A percentile compares a stretch with the other conserved stretches of the same genome.
These are phyloP conservation scores for Diaporthe amygdali DNA, from an alignment of 2,329 filamentous ascomycete species.

Conservation along the genomic window DNA sequence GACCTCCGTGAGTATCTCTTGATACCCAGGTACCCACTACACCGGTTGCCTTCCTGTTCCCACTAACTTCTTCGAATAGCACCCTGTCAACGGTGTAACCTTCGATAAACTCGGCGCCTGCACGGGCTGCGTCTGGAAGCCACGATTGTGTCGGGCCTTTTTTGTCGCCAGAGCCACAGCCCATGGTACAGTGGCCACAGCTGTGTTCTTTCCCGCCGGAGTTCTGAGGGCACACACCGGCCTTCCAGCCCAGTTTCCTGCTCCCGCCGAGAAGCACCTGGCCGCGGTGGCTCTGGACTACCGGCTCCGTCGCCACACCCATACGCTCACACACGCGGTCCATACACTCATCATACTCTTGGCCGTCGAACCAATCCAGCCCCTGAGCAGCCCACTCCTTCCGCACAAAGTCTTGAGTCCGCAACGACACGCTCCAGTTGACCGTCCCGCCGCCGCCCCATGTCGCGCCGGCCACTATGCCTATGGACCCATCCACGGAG, in stretches of 20 bases:
- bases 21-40: slow-evolving; percentile 78
- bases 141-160: slow-evolving; percentile 79
- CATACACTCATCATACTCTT: slow-evolving; percentile 77
- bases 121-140: slow-evolving; percentile 78
- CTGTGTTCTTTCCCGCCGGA: slow-evolving; percentile 75
- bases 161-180: slow-evolving; percentile 73
- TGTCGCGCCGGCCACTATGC: slow-evolving; percentile 67
- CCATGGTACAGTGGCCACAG: slow-evolving; percentile 69
- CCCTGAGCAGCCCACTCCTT: slow-evolving; percentile 78
- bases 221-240: slow-evolving; percentile 78
- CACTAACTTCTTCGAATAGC: slow-evolving; percentile 63
- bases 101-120: slow-evolving; percentile 83
- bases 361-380: slow-evolving; percentile 75
- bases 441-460: slow-evolving; percentile 86
- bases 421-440: slow-evolving; percentile 74
- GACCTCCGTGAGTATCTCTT: slow-evolving; percentile 65
- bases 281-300: slow-evolving; percentile 78
- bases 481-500: slow-evolving; percentile 61
- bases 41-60: slow-evolving; percentile 66
- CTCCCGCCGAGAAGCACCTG: slow-evolving; percentile 76
- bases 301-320: slow-evolving; percentile 70
- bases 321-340: slow-evolving; percentile 81
- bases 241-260: slow-evolving; percentile 73
- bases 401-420: slow-evolving; percentile 77
- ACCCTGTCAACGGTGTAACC: slow-evolving; percentile 77